Base-by-base conservation (phyloP, 768 basidiomycete genomes). In the Podaxis pistillaris region DNA sequence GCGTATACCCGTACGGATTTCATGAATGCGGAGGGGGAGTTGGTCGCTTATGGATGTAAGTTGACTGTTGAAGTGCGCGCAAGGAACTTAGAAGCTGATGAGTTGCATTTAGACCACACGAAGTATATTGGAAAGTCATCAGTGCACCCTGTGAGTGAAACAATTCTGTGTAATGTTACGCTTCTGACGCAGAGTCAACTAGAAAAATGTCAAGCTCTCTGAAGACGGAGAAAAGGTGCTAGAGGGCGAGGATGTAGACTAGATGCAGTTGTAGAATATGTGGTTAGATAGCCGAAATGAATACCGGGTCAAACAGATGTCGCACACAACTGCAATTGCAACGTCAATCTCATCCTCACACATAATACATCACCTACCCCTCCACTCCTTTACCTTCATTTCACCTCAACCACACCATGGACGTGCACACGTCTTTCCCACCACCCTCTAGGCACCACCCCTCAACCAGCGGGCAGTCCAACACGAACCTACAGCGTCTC, bases 1-100 rank as follows among this genome's bases (percentile, higher is more conserved):
- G 93, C 93, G 3, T 94, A 89, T 71, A 93, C 93, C 11, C 82
- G 91, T 1, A 81, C 91, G 6, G 91, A 94, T 63, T 93, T 94
- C 69, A 89, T 78, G 7, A 79, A 81, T 65, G 73, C 82, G 12
- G 75, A 75, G 4, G 91, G 91, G 0, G 83, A 88, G 46, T 73
- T 93, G 17, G 87, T 93, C 3, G 92, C 92, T 8, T 93, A 92
- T 68, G 92, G 92, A 66, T 85, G 92, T 93, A 69, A 69, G 89
- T 78, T 30, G 22, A 26, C 54, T 63, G 59, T 22, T 13, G 60
- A 1, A 9, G 46, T 28, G 19, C 7, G 13, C n/a, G 46, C 37
- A 41, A 64, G 38, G 59, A 64, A 11, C 56, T 41, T 50, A 37
- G 30, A 9, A 26, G 19, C 19, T 54, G 13, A 52, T 30, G 51